Base-by-base conservation (phyloP, 306 rosid species). In the Gastrolobium villosum region DNA sequence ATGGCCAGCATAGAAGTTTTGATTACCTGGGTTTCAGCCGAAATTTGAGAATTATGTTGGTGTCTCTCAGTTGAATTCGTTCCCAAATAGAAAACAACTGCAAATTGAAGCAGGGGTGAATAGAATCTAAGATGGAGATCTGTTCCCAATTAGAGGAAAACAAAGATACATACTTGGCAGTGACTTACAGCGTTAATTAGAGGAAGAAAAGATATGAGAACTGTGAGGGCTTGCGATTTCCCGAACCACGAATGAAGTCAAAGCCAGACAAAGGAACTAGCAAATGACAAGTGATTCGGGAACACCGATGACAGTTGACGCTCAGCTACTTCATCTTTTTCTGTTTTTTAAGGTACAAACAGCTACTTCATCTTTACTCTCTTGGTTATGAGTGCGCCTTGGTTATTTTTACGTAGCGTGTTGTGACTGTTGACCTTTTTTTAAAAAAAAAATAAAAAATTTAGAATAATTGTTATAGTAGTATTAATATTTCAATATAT, bases 21-120 rank as follows among this genome's bases (percentile, higher is more conserved):
- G 43, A 11, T 65, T 78, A 82, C 91, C 93, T 81, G 85, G 65
- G 81, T 49, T 45, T 71, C 31, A 54, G 86, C 81, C 56, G 70
- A 63, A 82, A 50, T 69, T 9, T 39, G 37, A 57, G 69, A 69
- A 70, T 2, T 2, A 32, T 10, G 49, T 61, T 64, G 80, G 56
- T 28, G 72, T 60, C 10, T 69, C 79, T 37, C 72, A 64, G 56
- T 60, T 46, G 68, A 74, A 44, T 46, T 80, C 68, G 63, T 48
- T 30, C 15, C 68, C 49, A 43, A 57, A 67, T 32, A 62, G 63
- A 41, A 54, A 52, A 13, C 5, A 46, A 39, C 49, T 40, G 55
- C 53, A 71, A 41, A 83, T 55, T 61, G 86, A 86, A 86, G 78
- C 62, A 13, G 46, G 79, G 41, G 67, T 31, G 20, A 6, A 76